Conservation (phyloP, 2,329 filamentous ascomycete species). For the Penicillium digitatum region DNA sequence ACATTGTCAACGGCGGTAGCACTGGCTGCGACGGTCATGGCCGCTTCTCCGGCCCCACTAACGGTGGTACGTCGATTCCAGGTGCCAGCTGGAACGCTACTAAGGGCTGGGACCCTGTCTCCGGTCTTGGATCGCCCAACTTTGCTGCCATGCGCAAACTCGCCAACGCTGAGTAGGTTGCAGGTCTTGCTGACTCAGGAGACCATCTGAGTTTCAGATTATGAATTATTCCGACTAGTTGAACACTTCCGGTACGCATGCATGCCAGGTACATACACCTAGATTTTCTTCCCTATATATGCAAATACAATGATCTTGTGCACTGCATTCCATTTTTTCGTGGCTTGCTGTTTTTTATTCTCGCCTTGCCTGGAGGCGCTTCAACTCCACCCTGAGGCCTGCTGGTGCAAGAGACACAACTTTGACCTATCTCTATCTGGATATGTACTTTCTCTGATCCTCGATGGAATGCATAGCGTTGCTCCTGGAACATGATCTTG, state of each 20-base stretch:
- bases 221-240: not conserved
- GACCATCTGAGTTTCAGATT: not conserved
- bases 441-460: not conserved
- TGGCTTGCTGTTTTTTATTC: not conserved
- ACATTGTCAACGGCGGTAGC: constrained; percentile 48
- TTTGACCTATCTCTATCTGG: not conserved
- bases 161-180: not conserved
- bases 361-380: not conserved
- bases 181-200: not conserved
- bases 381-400: not conserved
- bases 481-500: not conserved
- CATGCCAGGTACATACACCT: not conserved
- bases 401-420: not conserved
- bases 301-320: constrained; percentile 7
- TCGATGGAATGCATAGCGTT: not conserved
- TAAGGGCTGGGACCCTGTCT: constrained; percentile 41
- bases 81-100: constrained; percentile 51
- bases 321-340: no score
- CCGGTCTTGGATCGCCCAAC: constrained; percentile 28
- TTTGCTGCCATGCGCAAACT: constrained; percentile 4
- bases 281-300: constrained; percentile 5
- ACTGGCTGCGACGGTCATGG: constrained; percentile 45
- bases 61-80: constrained; percentile 41
- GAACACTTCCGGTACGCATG: not conserved
- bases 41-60: constrained; percentile 40